Evolutionary conservation across 2,329 filamentous ascomycete genomes (phyloP).

Genomic region (Fusarium miscanthi): DNA sequence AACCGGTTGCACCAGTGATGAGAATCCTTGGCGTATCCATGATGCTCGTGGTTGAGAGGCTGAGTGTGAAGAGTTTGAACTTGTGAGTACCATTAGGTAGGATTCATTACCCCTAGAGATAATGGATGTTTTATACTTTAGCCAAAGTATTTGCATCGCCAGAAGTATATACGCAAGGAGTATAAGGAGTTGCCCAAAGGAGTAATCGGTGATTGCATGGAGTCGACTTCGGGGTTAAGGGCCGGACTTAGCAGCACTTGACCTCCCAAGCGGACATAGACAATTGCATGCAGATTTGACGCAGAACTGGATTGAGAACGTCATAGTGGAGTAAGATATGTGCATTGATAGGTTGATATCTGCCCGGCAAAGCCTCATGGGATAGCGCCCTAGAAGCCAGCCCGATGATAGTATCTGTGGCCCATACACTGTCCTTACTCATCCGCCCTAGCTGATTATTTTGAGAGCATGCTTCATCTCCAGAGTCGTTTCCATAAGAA

Average conservation of each 20-base stretch:
- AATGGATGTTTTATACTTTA: neutral
- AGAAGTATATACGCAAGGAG: neutral
- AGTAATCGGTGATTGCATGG: neutral
- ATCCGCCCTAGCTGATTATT: no score
- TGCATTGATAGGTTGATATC: neutral
- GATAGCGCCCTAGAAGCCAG: no score
- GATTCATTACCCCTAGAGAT: rapidly evolving
- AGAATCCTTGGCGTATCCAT: conserved; percentile 3
- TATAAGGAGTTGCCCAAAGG: neutral
- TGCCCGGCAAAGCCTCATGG: neutral
- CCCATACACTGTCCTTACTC: no score
- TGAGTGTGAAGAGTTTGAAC: neutral
- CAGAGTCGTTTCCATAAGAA: no score
- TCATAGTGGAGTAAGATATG: rapidly evolving
- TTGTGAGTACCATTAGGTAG: no score
- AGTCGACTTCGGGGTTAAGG: neutral
- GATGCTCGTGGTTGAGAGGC: rapidly evolving
- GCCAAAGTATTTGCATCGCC: rapidly evolving
- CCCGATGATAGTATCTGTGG: no score
- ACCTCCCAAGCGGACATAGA: neutral
- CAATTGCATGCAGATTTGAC: rapidly evolving
- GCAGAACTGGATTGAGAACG: rapidly evolving
- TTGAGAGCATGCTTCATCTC: no score
- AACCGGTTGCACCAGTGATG: conserved; percentile 12
- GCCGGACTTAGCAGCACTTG: neutral